Conservation (phyloP, 1,284 basidiomycete genomes). For the Bondarzewia mesenterica region DNA sequence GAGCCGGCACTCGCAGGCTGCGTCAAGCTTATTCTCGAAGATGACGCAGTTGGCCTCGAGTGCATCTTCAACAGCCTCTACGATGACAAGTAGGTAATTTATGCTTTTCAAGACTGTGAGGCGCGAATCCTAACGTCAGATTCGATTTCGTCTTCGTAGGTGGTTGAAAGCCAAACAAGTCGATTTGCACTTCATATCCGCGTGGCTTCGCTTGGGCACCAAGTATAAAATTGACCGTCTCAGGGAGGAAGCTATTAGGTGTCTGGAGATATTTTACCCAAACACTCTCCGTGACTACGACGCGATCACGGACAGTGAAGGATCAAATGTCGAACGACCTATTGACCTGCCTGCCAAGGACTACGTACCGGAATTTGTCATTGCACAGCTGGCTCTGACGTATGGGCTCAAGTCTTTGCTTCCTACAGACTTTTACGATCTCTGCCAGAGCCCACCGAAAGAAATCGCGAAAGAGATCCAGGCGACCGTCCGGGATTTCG, state of each 20-base stretch:
- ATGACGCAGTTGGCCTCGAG: neutral
- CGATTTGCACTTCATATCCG: neutral
- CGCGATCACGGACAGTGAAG: neutral
- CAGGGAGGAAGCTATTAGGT: slow-evolving; percentile 4
- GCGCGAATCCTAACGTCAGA: neutral
- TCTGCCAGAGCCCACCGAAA: neutral
- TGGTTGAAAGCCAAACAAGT: neutral
- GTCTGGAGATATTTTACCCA: slow-evolving; percentile 4
- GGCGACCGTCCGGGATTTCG: neutral
- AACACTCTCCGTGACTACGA: neutral
- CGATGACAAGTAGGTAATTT: neutral
- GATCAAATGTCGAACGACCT: neutral
- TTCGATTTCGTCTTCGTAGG: neutral
- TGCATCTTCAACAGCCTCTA: neutral
- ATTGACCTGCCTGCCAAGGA: neutral
- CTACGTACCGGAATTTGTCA: slow-evolving; percentile 1
- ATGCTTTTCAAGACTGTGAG: neutral
- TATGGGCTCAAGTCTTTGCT: slow-evolving; percentile 6
- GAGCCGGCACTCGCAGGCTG: neutral
- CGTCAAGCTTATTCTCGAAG: neutral
- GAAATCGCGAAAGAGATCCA: neutral
- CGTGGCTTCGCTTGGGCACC: slow-evolving; percentile 5
- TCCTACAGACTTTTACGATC: slow-evolving; percentile 9
- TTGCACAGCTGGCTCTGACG: slow-evolving; percentile 9
- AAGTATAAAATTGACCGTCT: slow-evolving; percentile 7